Percentiles rank a stretch among this genome's conserved stretches.
Evolutionary conservation across 768 basidiomycete species (phyloP).

Genomic region (Pleurotus citrinopileatus): DNA sequence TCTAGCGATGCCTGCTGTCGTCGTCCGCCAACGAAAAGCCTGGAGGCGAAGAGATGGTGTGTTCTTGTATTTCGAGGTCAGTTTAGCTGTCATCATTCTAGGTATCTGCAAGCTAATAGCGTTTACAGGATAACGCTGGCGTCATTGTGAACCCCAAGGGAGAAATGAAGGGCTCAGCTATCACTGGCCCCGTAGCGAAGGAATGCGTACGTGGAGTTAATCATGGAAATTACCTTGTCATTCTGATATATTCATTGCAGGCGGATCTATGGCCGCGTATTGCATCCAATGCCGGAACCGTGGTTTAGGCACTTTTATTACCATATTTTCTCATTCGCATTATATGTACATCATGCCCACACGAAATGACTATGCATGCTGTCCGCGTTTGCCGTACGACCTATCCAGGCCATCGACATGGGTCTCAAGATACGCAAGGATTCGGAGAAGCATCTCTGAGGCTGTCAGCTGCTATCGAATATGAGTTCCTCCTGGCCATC

Average conservation of each 20-base stretch:
- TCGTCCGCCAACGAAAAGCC: conserved; percentile 96
- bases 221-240: conserved; percentile 4
- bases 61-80: conserved; percentile 98
- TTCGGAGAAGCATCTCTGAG: too few relatives aligned
- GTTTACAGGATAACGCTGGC: conserved; percentile 81
- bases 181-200: conserved; percentile 97
- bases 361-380: conserved; percentile 9
- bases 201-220: conserved; percentile 76
- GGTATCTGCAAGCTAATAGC: conserved; percentile 17
- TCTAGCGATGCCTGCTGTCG: conserved; percentile 95
- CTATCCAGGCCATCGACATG: too few relatives aligned
- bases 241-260: conserved; percentile 32
- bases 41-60: conserved; percentile 99
- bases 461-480: too few relatives aligned
- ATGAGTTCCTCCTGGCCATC: too few relatives aligned
- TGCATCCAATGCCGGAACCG: conserved; percentile 97
- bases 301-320: conserved; percentile 60
- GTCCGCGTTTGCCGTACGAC: too few relatives aligned
- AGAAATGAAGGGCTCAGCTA: conserved; percentile 99
- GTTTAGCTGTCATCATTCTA: too few relatives aligned
- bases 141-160: conserved; percentile 99
- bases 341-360: conserved; percentile 10
- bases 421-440: too few relatives aligned
- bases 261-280: conserved; percentile 99
- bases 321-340: conserved; percentile 1